Base-by-base conservation (phyloP, 2,329 filamentous ascomycete species). In the Exophiala alcalophila region DNA sequence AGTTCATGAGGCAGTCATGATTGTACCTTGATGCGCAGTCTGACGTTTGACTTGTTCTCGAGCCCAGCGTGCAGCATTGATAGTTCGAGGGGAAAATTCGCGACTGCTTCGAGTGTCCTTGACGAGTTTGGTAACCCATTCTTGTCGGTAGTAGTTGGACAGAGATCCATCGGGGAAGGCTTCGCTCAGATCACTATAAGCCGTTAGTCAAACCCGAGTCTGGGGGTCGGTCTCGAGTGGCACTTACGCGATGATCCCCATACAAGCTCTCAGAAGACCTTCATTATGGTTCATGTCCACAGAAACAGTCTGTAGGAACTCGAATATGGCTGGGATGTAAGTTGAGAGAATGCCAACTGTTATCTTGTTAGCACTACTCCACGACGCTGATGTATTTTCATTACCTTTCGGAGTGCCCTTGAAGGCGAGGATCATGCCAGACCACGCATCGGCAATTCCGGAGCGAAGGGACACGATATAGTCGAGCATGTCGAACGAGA, bases 361-460 rank as follows among this genome's bases (percentile, higher is more conserved):
- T 20, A 33, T 28, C 14, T n/a, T 24, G 32, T 29, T 19, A 45
- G 32, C 32, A 25, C 24, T 3, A 55, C 42, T 25, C 46, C 2
- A 28, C 8, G 21, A 15, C n/a, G 12, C 18, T 19, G 36, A 53
- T 63, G 44, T 59, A n/a, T n/a, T n/a, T n/a, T n/a, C n/a, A n/a
- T n/a, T n/a, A 69, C 65, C 61, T 45, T 68, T 61, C 39, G 64
- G 57, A 21, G 60, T 86, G 37, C 76, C 70, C 73, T 92, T 94
- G 84, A 97, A 89, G 39, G 92, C 89, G 64, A 91, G 82, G 61
- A 98, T 89, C 55, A 95, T 92, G 55, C 92, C 92, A 59, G 90
- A 89, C 90, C 94, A 98, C 23, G 92, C 92, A 74, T 98, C 92
- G 84, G 97, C 95, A 56, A 98, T 97, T 57, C 91, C 92, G 64